Conservation (phyloP, 31 red algal species). For the Endocladia muricata region DNA sequence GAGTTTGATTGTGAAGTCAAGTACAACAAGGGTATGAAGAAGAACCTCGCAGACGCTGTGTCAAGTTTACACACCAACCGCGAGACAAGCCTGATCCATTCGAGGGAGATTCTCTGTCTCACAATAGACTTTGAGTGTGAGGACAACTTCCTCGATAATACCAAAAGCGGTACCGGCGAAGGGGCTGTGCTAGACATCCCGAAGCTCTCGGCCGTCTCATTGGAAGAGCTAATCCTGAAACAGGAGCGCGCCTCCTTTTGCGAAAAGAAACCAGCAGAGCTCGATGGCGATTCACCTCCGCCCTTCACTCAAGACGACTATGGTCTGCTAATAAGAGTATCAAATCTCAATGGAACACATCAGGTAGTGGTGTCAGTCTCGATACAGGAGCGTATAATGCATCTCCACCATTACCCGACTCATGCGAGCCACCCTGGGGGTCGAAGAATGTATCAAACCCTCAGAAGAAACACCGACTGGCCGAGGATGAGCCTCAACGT, state of each 20-base stretch:
- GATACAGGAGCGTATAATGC: neutral
- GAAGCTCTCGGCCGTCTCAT: neutral
- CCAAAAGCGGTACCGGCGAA: neutral
- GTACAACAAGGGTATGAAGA: neutral
- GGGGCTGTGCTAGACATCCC: neutral
- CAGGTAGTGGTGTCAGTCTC: conserved; percentile 2
- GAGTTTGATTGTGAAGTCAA: conserved; percentile 39
- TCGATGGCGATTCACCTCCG: neutral
- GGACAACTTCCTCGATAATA: neutral
- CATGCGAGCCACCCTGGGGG: neutral
- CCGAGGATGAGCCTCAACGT: neutral
- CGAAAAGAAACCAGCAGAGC: neutral
- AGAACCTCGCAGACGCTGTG: conserved; percentile 13
- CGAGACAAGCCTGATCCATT: neutral
- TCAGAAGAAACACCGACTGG: neutral
- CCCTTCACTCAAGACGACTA: neutral
- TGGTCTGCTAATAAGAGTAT: neutral
- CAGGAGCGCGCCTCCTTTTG: neutral
- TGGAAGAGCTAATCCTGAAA: neutral
- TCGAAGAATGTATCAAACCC: neutral
- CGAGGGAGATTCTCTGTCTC: conserved; percentile 7
- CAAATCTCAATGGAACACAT: neutral
- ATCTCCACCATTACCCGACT: neutral
- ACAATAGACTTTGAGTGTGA: neutral
- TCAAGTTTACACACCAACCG: conserved; percentile 4